Evolutionary conservation across 2,329 filamentous ascomycete genomes (phyloP), one percentile per base, ranked within the genome.

Genomic region (Sphaerulina vaccinii): DNA sequence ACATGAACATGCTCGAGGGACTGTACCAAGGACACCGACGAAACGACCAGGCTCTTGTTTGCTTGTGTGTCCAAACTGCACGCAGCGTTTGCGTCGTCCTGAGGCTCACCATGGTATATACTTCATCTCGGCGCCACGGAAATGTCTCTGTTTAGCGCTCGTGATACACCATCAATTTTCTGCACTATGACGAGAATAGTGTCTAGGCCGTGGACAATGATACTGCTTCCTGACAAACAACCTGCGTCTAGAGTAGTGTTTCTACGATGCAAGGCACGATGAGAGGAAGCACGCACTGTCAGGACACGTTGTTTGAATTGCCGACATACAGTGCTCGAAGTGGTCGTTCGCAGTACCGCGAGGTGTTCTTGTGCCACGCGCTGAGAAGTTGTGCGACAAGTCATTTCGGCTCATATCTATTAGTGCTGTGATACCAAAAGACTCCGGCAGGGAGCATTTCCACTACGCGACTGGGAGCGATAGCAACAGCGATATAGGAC

Each of bases 371-470:
- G n/a, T n/a, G n/a, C n/a, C n/a, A n/a, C n/a, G n/a, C n/a, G n/a
- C n/a, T n/a, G n/a, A n/a, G 39, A 24, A 42, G 44, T 29, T 29
- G 44, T 39, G 44, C 44, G 11, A 39, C 44, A 21, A 29, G 21
- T 47, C 44, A 47, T 47, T 39, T 47, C 44, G 44, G 44, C 35
- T 47, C 23, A 27, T 15, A 47, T 11, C 21, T 27, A 7, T 22
- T 47, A 47, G 44, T 22, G 35, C 44, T 39, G 35, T 47, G 35
- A 38, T 29, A 19, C 22, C 13, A 22, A 16, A 11, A 36, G 32
- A n/a, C n/a, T 36, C 43, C 29, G 32, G 29, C 29, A 10, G 10
- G n/a, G n/a, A n/a, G n/a, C n/a, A n/a, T n/a, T n/a, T n/a, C n/a
- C n/a, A n/a, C n/a, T n/a, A n/a, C n/a, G n/a, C n/a, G n/a, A n/a